Base-by-base conservation (phyloP, 805 yeast genomes). In the Henningerozyma blattae region DNA sequence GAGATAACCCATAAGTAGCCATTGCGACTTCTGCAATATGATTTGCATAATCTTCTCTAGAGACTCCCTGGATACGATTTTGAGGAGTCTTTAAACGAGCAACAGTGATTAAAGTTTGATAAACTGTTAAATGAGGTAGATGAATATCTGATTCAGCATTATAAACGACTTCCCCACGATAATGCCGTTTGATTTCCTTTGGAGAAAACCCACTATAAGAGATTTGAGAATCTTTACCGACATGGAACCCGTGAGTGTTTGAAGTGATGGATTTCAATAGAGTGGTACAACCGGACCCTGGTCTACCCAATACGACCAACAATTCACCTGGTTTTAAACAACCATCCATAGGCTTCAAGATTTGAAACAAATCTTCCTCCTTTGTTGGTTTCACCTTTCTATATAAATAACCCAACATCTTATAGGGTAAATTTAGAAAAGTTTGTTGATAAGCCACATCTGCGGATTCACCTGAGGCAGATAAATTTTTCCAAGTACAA, bases 221-320 rank as follows among this genome's bases (percentile, higher is more conserved):
- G 22, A 75, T 60, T 5, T 43, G 41, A 1, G 80, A 64, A 22
- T 64, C 66, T 27, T 53, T 37, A 26, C 62, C 72, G 22, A 76
- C 45, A 22, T 66, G 50, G 50, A 72, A 73, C 39, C 83, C 83
- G 47, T 71, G 69, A 5, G 80, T 72, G 34, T 73, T 70, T 14
- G 75, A 52, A 26, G 77, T 61, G 27, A 76, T 61, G 4, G 80
- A 68, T 45, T 76, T 76, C 45, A 77, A 59, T 32, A 77, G 58
- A 0, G 85, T 76, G 3, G 83, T 68, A 52, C 85, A 77, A 42
- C 86, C 85, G n/a, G 84, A 72, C 47, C 85, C 85, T 1, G 85
- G 85, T 56, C 81, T 67, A 33, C 86, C 86, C 37, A 77, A 57
- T 13, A 77, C 85, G 32, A 78, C 79, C 6, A 79, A 68, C 31